A percentile compares a stretch with the other conserved stretches of the same genome.
Conservation (phyloP, 2,329 filamentous ascomycete species). For the Fusarium tricinctum region DNA sequence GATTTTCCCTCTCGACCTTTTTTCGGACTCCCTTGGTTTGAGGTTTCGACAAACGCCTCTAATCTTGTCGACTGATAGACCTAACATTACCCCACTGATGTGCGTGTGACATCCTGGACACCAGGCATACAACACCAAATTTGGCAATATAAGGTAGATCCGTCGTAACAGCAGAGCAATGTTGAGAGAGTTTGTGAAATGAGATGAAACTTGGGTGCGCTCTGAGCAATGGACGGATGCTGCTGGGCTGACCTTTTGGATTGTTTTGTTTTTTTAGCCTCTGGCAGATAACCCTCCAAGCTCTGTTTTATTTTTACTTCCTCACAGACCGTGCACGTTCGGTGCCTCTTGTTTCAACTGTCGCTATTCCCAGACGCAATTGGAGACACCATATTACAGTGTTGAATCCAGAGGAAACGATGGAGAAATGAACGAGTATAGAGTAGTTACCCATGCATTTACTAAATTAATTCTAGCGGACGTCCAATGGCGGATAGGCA, state of each 20-base stretch:
- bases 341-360: constrained; percentile 41
- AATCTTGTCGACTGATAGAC: constrained; percentile 7
- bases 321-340: constrained; percentile 34
- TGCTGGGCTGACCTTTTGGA: neutral
- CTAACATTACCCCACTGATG: constrained; percentile 32
- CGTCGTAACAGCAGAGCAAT: constrained; percentile 1
- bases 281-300: constrained; percentile 6
- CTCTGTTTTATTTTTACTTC: constrained; percentile 26
- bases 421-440: constrained; percentile 7
- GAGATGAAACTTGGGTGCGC: constrained; percentile 13
- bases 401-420: neutral
- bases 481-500: constrained; percentile 42
- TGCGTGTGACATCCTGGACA: constrained; percentile 28
- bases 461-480: constrained; percentile 33
- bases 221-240: neutral
- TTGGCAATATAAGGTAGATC: constrained; percentile 28
- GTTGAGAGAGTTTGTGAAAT: constrained; percentile 18
- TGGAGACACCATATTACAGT: constrained; percentile 7
- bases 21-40: constrained; percentile 10
- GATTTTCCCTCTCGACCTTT: constrained; percentile 10
- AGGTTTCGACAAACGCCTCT: constrained; percentile 17
- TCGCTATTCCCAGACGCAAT: constrained; percentile 37
- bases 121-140: constrained; percentile 15
- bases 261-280: neutral
- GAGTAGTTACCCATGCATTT: neutral